Percentiles rank a stretch among this genome's conserved stretches.
Evolutionary conservation across 1,284 basidiomycete species (phyloP).

Genomic region (Trametes versicolor): DNA sequence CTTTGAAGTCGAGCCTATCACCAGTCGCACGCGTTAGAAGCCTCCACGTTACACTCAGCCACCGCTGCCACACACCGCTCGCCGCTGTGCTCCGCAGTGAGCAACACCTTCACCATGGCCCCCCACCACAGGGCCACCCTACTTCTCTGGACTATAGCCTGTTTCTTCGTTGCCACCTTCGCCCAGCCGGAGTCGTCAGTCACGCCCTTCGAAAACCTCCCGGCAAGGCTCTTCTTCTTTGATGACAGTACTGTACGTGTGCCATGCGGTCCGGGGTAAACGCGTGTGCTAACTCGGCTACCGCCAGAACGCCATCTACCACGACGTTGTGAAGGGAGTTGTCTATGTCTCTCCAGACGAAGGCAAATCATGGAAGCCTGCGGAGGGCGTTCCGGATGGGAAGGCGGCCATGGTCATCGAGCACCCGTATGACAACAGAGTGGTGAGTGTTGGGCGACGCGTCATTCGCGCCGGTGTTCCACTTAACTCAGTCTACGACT

Average conservation of each 20-base stretch:
- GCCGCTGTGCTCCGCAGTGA: slow-evolving; percentile 38
- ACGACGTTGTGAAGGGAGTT: slow-evolving; percentile 76
- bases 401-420: slow-evolving; percentile 80
- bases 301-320: slow-evolving; percentile 81
- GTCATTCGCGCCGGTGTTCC: neutral
- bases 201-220: slow-evolving; percentile 75
- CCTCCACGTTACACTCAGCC: slow-evolving; percentile 27
- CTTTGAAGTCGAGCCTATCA: neutral
- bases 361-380: slow-evolving; percentile 82
- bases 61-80: slow-evolving; percentile 16
- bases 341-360: slow-evolving; percentile 90
- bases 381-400: slow-evolving; percentile 70
- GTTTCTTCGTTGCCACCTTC: slow-evolving; percentile 36
- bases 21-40: slow-evolving; percentile 4
- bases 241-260: slow-evolving; percentile 83
- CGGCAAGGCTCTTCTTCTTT: slow-evolving; percentile 90
- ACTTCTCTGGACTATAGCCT: slow-evolving; percentile 46
- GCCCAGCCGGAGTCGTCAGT: slow-evolving; percentile 56
- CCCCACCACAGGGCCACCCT: slow-evolving; percentile 47
- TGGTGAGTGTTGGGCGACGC: slow-evolving; percentile 32
- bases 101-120: slow-evolving; percentile 46
- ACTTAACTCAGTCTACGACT: neutral
- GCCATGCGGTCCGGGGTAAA: slow-evolving; percentile 22
- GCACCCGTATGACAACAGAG: slow-evolving; percentile 83
- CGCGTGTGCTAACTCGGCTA: slow-evolving; percentile 13